Evolutionary conservation across 495 filamentous ascomycete species (phyloP).

Genomic region (Neurospora terricola): DNA sequence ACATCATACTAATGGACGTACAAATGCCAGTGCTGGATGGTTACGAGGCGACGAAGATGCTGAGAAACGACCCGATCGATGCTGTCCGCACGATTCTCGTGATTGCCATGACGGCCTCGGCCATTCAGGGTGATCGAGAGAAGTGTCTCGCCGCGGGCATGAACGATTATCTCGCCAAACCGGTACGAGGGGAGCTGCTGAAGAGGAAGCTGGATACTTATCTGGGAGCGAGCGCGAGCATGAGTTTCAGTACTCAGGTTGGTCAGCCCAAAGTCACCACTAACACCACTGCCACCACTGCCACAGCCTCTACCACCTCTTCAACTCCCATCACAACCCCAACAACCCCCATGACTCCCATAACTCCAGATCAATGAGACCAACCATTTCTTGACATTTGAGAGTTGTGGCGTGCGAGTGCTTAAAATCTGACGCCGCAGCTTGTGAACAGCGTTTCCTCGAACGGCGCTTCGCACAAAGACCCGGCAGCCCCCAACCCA

Average conservation of each 20-base stretch:
- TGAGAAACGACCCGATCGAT: slow-evolving; percentile 64
- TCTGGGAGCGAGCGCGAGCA: slow-evolving; percentile 15
- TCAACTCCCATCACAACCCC: slow-evolving; percentile 5
- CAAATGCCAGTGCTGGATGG: slow-evolving; percentile 92
- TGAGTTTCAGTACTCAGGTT: slow-evolving; percentile 6
- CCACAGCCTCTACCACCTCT: neutral
- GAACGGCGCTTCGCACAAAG: neutral
- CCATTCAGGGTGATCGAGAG: slow-evolving; percentile 84
- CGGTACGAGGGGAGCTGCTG: slow-evolving; percentile 63
- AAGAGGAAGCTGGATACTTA: slow-evolving; percentile 69
- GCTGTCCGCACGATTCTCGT: slow-evolving; percentile 68
- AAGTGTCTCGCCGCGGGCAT: slow-evolving; percentile 88
- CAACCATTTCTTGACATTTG: neutral
- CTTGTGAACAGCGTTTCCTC: neutral
- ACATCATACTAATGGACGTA: slow-evolving; percentile 86
- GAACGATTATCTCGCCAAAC: slow-evolving; percentile 94
- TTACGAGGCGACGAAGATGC: slow-evolving; percentile 79
- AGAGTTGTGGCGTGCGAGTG: neutral
- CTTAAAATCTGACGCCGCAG: neutral
- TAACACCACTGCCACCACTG: neutral
- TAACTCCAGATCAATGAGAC: neutral
- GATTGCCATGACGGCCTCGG: slow-evolving; percentile 88
- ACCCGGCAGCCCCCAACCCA: neutral
- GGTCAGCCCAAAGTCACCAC: neutral
- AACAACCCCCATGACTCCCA: slow-evolving; percentile 5